A percentile compares a stretch with the other conserved stretches of the same genome.
Evolutionary conservation across 352 stramenopile genomes (phyloP).

Genomic region (Globisporangium iwayamae): DNA sequence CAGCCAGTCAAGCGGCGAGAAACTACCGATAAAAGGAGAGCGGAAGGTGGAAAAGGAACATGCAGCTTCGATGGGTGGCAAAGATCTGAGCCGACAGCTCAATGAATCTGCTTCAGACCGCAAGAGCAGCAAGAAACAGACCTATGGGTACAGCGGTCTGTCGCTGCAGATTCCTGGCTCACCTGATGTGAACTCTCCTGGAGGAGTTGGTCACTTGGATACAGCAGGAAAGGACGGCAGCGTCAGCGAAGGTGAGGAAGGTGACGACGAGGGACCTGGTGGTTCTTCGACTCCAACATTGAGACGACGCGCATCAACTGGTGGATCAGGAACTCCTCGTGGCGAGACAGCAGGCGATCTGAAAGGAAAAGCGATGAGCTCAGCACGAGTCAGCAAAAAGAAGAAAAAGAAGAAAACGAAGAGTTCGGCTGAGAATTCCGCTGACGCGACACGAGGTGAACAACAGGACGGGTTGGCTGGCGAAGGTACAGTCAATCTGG

Average conservation of each 20-base stretch:
- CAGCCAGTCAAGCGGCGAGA: conserved; percentile 23
- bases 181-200: conserved; percentile 10
- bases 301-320: conserved; percentile 13
- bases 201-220: neutral
- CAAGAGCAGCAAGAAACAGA: conserved; percentile 14
- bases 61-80: neutral
- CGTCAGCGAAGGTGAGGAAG: conserved; percentile 43
- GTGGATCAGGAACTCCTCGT: conserved; percentile 8
- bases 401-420: conserved; percentile 59
- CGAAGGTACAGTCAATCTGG: conserved; percentile 20
- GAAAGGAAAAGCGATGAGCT: conserved; percentile 7
- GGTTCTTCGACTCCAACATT: conserved; percentile 24
- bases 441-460: conserved; percentile 15
- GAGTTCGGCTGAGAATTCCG: conserved; percentile 16
- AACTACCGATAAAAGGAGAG: conserved; percentile 15
- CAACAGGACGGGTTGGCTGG: conserved; percentile 19
- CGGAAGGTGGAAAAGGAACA: conserved; percentile 6
- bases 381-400: conserved; percentile 32
- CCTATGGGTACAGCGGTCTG: conserved; percentile 6
- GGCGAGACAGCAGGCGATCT: conserved; percentile 1
- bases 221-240: conserved; percentile 13
- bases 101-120: conserved; percentile 4
- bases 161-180: conserved; percentile 31
- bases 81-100: conserved; percentile 5
- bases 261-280: conserved; percentile 38